These are phyloP conservation scores for Sclerotinia borealis DNA, from an alignment of 2,329 filamentous ascomycete species.

Conservation along the genomic window DNA sequence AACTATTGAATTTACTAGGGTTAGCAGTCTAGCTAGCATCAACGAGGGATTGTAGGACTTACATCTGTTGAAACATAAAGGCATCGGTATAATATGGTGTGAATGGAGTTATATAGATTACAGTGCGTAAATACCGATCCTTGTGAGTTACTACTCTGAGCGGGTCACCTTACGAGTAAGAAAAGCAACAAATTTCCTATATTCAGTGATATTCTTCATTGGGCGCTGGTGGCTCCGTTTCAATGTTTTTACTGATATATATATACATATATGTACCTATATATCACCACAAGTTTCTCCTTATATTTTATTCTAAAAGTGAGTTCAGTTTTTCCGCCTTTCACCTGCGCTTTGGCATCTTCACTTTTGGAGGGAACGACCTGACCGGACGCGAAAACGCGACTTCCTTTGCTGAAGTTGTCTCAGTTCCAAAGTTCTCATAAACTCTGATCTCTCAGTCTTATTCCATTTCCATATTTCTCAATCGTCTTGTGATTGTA, in stretches of 20 bases:
- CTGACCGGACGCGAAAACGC: background rate
- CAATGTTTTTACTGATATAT: no score
- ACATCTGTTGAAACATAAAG: constrained; percentile 4
- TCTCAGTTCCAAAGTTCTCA: background rate
- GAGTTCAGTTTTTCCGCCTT: background rate
- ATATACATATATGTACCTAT: background rate
- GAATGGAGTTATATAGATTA: background rate
- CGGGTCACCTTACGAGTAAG: background rate
- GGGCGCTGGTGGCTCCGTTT: background rate
- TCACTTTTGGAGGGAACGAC: background rate
- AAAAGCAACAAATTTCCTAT: background rate
- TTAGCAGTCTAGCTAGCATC: constrained; percentile 1
- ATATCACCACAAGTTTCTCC: background rate
- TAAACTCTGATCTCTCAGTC: background rate
- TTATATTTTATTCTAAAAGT: background rate
- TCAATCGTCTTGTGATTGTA: background rate
- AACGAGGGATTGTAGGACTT: background rate
- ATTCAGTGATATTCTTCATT: background rate
- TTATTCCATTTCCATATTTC: background rate
- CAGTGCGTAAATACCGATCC: background rate
- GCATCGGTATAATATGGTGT: background rate
- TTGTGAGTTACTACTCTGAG: background rate
- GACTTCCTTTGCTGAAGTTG: background rate
- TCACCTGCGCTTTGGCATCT: background rate
- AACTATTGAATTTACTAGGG: background rate